Percentiles rank a stretch among this genome's conserved stretches.
phyloP scores from a whole-genome alignment of 2,329 filamentous ascomycete species.

The Alternaria gaisen region DNA sequence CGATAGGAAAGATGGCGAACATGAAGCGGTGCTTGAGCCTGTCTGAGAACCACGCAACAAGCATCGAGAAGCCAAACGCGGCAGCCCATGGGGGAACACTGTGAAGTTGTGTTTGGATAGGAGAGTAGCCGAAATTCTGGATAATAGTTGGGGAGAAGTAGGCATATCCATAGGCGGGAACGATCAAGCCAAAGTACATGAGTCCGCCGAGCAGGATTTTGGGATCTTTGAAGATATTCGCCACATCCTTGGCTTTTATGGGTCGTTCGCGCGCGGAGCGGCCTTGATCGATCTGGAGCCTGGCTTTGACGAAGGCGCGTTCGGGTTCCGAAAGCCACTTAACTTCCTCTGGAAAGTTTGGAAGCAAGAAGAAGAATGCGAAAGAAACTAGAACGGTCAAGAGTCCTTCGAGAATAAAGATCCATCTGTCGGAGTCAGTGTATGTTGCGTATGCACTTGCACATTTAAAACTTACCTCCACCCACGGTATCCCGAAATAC shows the following conservation, averaged over 20 bases:
- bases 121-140: conserved; percentile 59
- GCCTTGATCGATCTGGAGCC: conserved; percentile 59
- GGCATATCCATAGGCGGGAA: conserved; percentile 54
- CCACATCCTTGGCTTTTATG: conserved; percentile 55
- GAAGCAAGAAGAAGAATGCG: conserved; percentile 58
- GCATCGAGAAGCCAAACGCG: conserved; percentile 81
- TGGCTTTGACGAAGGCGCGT: conserved; percentile 56
- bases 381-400: conserved; percentile 57
- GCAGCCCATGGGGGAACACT: conserved; percentile 70
- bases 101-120: conserved; percentile 63
- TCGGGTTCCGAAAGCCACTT: conserved; percentile 60
- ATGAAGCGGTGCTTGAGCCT: conserved; percentile 74
- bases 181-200: conserved; percentile 61
- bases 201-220: conserved; percentile 60
- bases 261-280: conserved; percentile 55
- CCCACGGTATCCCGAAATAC: conserved; percentile 70
- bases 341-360: conserved; percentile 60
- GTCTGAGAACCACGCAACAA: conserved; percentile 77
- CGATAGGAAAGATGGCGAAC: conserved; percentile 75
- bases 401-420: conserved; percentile 75
- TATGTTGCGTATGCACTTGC: background rate
- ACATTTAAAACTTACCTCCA: conserved; percentile 62
- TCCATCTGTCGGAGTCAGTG: conserved; percentile 60
- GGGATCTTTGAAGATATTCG: conserved; percentile 58
- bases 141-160: conserved; percentile 61